Evolutionary conservation across 306 rosid genomes (phyloP).

Genomic region (Oxytropis ochrocephala): DNA sequence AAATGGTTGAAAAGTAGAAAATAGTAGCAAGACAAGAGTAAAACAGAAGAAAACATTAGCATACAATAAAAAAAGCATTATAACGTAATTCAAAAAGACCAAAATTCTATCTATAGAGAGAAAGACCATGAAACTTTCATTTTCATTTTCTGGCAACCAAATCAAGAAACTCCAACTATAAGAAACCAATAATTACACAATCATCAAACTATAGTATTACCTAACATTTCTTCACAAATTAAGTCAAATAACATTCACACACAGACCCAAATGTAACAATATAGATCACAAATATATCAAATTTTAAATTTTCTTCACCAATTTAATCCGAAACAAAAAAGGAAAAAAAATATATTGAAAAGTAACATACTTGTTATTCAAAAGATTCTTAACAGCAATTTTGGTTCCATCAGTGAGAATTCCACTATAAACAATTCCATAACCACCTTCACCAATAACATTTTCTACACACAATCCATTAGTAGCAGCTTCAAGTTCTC

Average conservation of each 20-base stretch:
- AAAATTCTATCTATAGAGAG: not conserved
- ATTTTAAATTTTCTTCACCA: not conserved
- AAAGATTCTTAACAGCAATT: slow-evolving; percentile 85
- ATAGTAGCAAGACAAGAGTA: slow-evolving; percentile 3
- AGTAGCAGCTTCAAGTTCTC: slow-evolving; percentile 94
- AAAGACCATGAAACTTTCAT: not conserved
- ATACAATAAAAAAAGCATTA: not conserved
- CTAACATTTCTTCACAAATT: not conserved
- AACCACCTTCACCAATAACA: slow-evolving; percentile 97
- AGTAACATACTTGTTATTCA: slow-evolving; percentile 71
- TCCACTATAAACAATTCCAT: slow-evolving; percentile 87
- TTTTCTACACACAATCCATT: slow-evolving; percentile 66
- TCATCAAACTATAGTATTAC: not conserved
- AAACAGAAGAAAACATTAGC: slow-evolving; percentile 12
- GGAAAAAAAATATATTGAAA: not conserved
- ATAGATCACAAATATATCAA: not conserved
- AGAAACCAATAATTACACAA: not conserved
- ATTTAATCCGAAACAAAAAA: not conserved
- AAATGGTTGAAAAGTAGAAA: not conserved
- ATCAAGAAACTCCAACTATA: not conserved
- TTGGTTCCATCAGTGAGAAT: slow-evolving; percentile 62
- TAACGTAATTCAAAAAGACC: not conserved
- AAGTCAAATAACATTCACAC: not conserved
- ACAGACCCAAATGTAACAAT: not conserved
- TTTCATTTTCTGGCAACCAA: not conserved